These are phyloP conservation scores for Dactylis glomerata DNA, from an alignment of 176 grass and related monocot genomes.

Conservation along the genomic window DNA sequence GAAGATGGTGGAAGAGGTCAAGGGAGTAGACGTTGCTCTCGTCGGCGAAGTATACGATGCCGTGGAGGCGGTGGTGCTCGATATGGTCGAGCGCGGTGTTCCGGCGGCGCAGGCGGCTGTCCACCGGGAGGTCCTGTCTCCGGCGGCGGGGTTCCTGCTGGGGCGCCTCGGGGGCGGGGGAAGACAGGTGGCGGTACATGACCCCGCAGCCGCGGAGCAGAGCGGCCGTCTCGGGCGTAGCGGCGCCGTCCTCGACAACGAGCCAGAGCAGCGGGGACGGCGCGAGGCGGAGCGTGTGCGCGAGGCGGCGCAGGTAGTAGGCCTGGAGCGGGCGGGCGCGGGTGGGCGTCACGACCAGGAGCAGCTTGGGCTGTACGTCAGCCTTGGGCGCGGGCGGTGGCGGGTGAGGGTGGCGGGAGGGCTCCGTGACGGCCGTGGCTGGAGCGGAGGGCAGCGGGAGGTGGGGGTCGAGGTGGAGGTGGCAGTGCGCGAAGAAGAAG, in stretches of 20 bases:
- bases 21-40: slow-evolving; percentile 69
- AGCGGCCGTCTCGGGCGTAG: slow-evolving; percentile 44
- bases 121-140: slow-evolving; percentile 23
- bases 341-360: slow-evolving; percentile 64
- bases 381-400: not conserved
- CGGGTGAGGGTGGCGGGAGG: not conserved
- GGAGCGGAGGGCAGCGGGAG: slow-evolving; percentile 8
- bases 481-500: slow-evolving; percentile 52
- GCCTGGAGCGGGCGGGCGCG: slow-evolving; percentile 55
- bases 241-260: slow-evolving; percentile 57
- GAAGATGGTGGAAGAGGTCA: slow-evolving; percentile 53
- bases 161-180: not conserved
- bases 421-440: not conserved
- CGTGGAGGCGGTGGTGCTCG: slow-evolving; percentile 57
- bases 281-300: slow-evolving; percentile 56
- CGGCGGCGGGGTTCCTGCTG: slow-evolving; percentile 10
- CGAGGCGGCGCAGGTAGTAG: slow-evolving; percentile 69
- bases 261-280: slow-evolving; percentile 63
- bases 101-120: slow-evolving; percentile 46
- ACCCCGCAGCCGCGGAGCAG: slow-evolving; percentile 61
- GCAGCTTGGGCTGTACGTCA: slow-evolving; percentile 24
- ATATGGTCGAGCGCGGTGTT: slow-evolving; percentile 68
- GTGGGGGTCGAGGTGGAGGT: slow-evolving; percentile 37
- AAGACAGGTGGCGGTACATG: slow-evolving; percentile 59
- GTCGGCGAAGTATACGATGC: slow-evolving; percentile 78